Conservation (phyloP, 2,329 filamentous ascomycete species). For the Aspergillus ochraceus region DNA sequence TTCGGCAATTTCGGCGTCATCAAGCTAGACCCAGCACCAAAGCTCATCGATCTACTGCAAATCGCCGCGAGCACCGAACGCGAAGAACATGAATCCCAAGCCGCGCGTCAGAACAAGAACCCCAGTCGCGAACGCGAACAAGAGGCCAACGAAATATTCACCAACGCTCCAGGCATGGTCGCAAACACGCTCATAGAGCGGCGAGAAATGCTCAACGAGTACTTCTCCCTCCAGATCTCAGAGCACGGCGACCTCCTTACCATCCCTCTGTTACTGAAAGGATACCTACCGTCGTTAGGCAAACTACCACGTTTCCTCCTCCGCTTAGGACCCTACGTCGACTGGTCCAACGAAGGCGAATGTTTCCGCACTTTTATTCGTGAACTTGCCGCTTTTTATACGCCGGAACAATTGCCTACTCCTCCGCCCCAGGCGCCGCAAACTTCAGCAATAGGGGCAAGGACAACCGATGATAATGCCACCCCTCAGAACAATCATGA, state of each 20-base stretch:
- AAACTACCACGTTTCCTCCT: constrained; percentile 90
- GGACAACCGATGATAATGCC: constrained; percentile 9
- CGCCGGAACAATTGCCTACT: constrained; percentile 77
- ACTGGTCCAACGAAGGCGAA: constrained; percentile 79
- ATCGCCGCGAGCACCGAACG: constrained; percentile 74
- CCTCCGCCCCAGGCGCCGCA: constrained; percentile 4
- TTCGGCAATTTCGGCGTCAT: constrained; percentile 93
- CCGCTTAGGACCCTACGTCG: constrained; percentile 79
- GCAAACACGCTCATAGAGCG: constrained; percentile 69
- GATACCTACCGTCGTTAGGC: constrained; percentile 79
- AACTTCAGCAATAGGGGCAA: not conserved
- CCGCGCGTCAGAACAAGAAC: constrained; percentile 3
- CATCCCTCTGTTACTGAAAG: constrained; percentile 83
- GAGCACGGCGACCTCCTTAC: constrained; percentile 72
- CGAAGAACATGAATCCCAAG: constrained; percentile 30
- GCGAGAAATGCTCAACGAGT: constrained; percentile 85
- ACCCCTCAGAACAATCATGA: constrained; percentile 34
- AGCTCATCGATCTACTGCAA: constrained; percentile 67
- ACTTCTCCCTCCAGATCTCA: constrained; percentile 84
- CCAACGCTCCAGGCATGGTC: constrained; percentile 66
- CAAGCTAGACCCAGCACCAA: constrained; percentile 73
- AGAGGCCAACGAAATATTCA: constrained; percentile 60
- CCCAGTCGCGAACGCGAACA: constrained; percentile 18
- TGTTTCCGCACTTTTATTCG: constrained; percentile 85
- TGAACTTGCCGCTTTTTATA: constrained; percentile 87